These are phyloP conservation scores for Petunia secreta DNA, from an alignment of 257 asterid species.

Conservation along the genomic window DNA sequence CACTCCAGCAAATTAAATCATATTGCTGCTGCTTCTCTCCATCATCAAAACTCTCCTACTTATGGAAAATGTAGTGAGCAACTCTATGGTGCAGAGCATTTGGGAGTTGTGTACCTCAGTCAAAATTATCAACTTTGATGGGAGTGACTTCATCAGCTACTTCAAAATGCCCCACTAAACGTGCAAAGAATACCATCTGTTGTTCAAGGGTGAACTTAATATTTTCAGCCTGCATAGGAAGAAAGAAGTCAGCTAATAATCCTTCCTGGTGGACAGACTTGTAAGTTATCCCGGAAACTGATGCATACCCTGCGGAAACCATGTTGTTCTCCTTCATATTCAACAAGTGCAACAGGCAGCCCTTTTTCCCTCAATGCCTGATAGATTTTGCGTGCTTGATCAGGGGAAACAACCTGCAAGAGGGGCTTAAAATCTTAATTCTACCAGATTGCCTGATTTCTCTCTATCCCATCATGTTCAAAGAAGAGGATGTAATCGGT, in stretches of 20 bases:
- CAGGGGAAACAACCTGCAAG: constrained; percentile 81
- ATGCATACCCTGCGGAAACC: constrained; percentile 82
- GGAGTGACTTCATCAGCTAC: constrained; percentile 84
- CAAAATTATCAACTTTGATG: constrained; percentile 69
- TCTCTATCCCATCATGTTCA: constrained; percentile 11
- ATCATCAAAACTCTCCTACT: neutral
- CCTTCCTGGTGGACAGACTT: constrained; percentile 1
- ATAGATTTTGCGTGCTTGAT: constrained; percentile 89
- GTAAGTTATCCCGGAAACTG: neutral
- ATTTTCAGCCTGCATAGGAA: constrained; percentile 72
- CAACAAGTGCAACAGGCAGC: constrained; percentile 84
- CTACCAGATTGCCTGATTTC: constrained; percentile 15
- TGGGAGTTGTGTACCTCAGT: constrained; percentile 41
- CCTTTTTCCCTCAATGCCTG: constrained; percentile 81
- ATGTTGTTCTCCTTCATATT: constrained; percentile 93
- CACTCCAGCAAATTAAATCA: neutral
- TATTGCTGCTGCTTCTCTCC: neutral
- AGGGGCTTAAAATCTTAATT: constrained; percentile 6
- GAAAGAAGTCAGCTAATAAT: constrained; percentile 9
- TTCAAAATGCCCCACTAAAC: constrained; percentile 63
- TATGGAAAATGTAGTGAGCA: neutral
- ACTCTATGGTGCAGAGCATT: constrained; percentile 6
- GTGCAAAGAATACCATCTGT: constrained; percentile 92
- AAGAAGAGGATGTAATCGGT: neutral
- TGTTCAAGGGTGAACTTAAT: constrained; percentile 91